A percentile compares a stretch with the other conserved stretches of the same genome.
These are phyloP conservation scores for Tolypocladium pustulatum DNA, from an alignment of 2,329 filamentous ascomycete genomes.

Conservation along the genomic window DNA sequence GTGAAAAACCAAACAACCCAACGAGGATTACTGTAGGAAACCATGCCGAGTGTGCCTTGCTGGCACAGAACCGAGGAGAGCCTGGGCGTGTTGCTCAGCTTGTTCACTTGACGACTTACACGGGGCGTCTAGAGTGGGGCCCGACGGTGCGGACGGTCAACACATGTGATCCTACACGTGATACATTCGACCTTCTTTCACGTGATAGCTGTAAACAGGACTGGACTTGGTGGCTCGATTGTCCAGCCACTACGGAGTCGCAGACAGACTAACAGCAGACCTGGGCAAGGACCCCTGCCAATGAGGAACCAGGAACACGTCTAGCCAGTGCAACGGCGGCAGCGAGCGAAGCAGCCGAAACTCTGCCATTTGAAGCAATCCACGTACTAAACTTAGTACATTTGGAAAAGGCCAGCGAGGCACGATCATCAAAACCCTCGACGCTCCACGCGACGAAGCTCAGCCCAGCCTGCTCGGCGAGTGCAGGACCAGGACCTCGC, in stretches of 20 bases:
- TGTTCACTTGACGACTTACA: not conserved
- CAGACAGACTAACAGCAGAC: not conserved
- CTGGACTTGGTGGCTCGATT: not conserved
- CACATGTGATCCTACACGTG: not conserved
- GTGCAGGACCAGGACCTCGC: not conserved
- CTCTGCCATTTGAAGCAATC: not conserved
- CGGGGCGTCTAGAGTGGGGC: not conserved
- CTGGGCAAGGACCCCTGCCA: not conserved
- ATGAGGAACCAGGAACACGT: not conserved
- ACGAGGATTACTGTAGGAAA: not conserved
- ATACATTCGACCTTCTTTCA: not conserved
- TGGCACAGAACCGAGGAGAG: not conserved
- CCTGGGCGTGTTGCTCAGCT: not conserved
- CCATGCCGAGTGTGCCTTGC: not conserved
- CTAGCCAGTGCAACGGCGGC: not conserved
- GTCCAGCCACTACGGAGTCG: not conserved
- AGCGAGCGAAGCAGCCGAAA: not conserved
- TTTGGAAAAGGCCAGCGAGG: constrained; percentile 4
- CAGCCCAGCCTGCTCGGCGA: not conserved
- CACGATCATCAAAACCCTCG: not conserved
- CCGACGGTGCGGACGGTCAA: not conserved
- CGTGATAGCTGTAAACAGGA: too few relatives aligned
- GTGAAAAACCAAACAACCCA: not conserved
- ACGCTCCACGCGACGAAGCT: not conserved
- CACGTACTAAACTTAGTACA: not conserved